phyloP scores from a whole-genome alignment of 2,329 filamentous ascomycete genomes.

The Epichloe amarillans region DNA sequence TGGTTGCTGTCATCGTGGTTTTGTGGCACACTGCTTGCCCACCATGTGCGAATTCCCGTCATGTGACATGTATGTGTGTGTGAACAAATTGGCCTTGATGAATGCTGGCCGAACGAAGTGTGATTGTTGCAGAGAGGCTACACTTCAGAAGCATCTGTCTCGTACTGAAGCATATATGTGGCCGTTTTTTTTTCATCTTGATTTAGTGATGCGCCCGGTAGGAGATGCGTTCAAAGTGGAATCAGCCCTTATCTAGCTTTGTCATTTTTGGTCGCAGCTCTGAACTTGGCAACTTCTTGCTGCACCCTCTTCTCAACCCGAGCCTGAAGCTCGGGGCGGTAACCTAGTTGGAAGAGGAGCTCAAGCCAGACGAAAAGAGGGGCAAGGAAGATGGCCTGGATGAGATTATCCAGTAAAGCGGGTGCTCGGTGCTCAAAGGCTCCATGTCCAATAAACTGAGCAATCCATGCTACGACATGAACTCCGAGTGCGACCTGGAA shows the following conservation, averaged over 20 bases:
- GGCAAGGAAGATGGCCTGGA: constrained; percentile 84
- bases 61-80: not conserved
- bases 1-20: not conserved
- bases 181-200: not conserved
- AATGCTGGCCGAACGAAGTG: not conserved
- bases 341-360: constrained; percentile 78
- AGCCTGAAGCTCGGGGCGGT: constrained; percentile 73
- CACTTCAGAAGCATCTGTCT: not conserved
- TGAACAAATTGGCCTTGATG: not conserved
- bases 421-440: constrained; percentile 79
- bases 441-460: constrained; percentile 86
- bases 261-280: constrained; percentile 38
- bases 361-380: constrained; percentile 98
- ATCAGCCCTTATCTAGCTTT: constrained; percentile 32
- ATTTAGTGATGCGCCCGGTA: not conserved
- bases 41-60: not conserved
- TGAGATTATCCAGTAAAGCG: constrained; percentile 77
- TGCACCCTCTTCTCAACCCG: constrained; percentile 66
- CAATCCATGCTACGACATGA: constrained; percentile 67
- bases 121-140: not conserved
- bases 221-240: not conserved
- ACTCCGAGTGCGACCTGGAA: constrained; percentile 49
- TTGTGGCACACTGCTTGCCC: not conserved
- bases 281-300: constrained; percentile 65
- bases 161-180: not conserved